phyloP scores from a whole-genome alignment of 805 yeast species.

The Monosporozyma servazzii region DNA sequence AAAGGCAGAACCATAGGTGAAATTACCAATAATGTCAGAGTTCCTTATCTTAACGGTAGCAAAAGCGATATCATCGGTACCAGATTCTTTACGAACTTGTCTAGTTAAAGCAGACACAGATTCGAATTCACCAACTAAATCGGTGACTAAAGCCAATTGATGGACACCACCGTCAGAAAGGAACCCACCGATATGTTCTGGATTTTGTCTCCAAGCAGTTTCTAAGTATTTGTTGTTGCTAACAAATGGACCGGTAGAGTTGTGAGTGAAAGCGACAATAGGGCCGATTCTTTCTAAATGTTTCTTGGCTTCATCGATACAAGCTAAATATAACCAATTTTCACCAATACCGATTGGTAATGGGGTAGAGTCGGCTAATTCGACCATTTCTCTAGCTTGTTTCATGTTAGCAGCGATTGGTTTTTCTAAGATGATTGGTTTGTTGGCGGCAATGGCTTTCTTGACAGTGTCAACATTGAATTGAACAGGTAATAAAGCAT shows the following conservation, averaged over 20 bases:
- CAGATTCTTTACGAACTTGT: conserved; percentile 69
- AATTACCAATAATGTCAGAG: conserved; percentile 62
- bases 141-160: conserved; percentile 80
- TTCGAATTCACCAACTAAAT: conserved; percentile 65
- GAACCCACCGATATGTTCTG: conserved; percentile 89
- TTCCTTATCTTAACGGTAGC: conserved; percentile 57
- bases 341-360: conserved; percentile 73
- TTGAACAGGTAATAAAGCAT: conserved; percentile 85
- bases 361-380: conserved; percentile 49
- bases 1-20: conserved; percentile 78
- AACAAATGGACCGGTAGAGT: conserved; percentile 66
- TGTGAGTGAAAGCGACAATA: conserved; percentile 57
- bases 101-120: conserved; percentile 66
- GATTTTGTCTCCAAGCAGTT: conserved; percentile 82
- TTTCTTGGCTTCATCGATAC: conserved; percentile 46
- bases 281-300: conserved; percentile 66
- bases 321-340: conserved; percentile 70
- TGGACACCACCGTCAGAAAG: conserved; percentile 96
- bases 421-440: conserved; percentile 79
- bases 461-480: conserved; percentile 59
- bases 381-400: conserved; percentile 75
- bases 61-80: conserved; percentile 72
- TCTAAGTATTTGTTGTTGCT: conserved; percentile 48
- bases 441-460: conserved; percentile 60
- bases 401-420: conserved; percentile 82